These are phyloP conservation scores for Athelia psychrophila DNA, from an alignment of 1,284 basidiomycete species.

Conservation along the genomic window DNA sequence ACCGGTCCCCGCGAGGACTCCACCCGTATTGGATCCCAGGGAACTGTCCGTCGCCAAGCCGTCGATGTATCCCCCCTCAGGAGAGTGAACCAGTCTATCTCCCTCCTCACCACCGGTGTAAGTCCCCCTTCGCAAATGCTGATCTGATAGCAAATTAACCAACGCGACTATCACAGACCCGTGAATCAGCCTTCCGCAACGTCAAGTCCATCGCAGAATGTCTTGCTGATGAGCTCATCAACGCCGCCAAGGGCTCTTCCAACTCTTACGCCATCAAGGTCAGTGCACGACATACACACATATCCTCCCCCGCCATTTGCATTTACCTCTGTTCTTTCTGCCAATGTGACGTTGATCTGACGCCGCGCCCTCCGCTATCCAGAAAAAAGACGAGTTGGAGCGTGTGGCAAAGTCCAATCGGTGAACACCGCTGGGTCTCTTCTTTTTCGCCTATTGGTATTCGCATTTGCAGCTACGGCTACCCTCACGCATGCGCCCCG, in stretches of 20 bases:
- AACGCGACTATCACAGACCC: slow-evolving; percentile 57
- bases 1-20: slow-evolving; percentile 99
- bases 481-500: background rate
- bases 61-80: slow-evolving; percentile 99
- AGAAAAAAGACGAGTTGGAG: slow-evolving; percentile 97
- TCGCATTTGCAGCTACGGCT: too few relatives aligned
- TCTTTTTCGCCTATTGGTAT: background rate
- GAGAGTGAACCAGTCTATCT: slow-evolving; percentile 96
- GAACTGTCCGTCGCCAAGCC: slow-evolving; percentile 99
- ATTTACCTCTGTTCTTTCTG: background rate
- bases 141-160: slow-evolving; percentile 7
- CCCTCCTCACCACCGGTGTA: slow-evolving; percentile 95
- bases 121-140: slow-evolving; percentile 27
- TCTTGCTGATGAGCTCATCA: slow-evolving; percentile 99
- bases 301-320: background rate
- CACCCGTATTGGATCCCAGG: slow-evolving; percentile 99
- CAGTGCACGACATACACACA: slow-evolving; percentile 13
- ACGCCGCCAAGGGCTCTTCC: slow-evolving; percentile 99
- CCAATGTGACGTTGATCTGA: slow-evolving; percentile 3
- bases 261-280: slow-evolving; percentile 99
- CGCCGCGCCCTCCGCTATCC: slow-evolving; percentile 7
- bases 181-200: slow-evolving; percentile 99
- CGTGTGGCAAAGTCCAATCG: slow-evolving; percentile 99
- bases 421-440: slow-evolving; percentile 45
- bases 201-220: slow-evolving; percentile 99